phyloP scores from a whole-genome alignment of 345 rosid species.

The Trapa bicornis region DNA sequence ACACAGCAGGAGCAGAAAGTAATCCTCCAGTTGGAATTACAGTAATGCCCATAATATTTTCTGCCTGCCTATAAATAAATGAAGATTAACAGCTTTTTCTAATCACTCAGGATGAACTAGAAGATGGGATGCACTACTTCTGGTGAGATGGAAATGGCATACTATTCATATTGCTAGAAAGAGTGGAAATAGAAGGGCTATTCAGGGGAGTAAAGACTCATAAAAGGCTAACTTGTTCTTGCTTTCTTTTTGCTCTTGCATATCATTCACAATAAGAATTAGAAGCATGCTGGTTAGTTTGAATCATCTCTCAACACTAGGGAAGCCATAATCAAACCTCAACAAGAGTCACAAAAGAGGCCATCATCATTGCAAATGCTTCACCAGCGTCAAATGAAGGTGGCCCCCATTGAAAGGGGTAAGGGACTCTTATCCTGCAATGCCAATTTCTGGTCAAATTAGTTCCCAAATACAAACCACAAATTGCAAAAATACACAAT shows the following conservation, averaged over 20 bases:
- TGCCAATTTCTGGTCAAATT: constrained; percentile 10
- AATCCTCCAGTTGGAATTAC: too few species aligned
- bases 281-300: not conserved
- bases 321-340: constrained; percentile 44
- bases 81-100: too few species aligned
- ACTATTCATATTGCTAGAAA: too few species aligned
- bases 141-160: too few species aligned
- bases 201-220: too few species aligned
- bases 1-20: not conserved
- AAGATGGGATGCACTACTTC: too few species aligned
- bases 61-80: too few species aligned
- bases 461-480: too few species aligned
- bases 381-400: constrained; percentile 98
- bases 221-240: not conserved
- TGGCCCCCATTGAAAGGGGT: constrained; percentile 98
- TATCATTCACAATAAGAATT: not conserved
- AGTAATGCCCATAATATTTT: too few species aligned
- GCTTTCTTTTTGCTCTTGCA: not conserved
- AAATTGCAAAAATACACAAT: not conserved
- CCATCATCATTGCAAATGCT: constrained; percentile 99
- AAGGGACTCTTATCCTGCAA: constrained; percentile 93
- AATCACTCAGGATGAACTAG: too few species aligned
- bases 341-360: constrained; percentile 91
- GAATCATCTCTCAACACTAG: not conserved
- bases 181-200: too few species aligned